Evolutionary conservation across 2,329 filamentous ascomycete species (phyloP), one percentile per base, ranked within the genome.

Genomic region (Plectosphaerella sp.): DNA sequence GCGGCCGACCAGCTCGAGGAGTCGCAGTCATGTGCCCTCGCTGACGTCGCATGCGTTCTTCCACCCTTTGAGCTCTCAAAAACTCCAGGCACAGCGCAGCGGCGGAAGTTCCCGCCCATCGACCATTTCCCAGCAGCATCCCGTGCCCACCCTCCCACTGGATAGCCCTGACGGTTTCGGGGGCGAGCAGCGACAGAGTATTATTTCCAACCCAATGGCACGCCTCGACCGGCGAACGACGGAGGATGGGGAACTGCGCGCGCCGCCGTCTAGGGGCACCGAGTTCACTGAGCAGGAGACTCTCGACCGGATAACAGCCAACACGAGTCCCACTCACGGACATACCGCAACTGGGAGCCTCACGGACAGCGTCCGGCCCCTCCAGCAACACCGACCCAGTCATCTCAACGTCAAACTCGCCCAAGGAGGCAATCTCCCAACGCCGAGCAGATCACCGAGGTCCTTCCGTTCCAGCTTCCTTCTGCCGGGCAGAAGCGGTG

Each of bases 1-100:
- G 48, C 50, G 56, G 8, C 56, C 56, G 12, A 54, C 54, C 67
- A 93, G 86, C 58, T 79, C 89, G 42, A 78, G 87, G 45, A 91
- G 87, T 65, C 83, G 87, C 63, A 94, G 89, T 42, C 94, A 99
- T 75, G 91, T 96, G 18, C 92, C 94, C 1, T 91, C 88, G 2
- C 75, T 99, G 50, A 87, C 91, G 3, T 91, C 91, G 15, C 88
- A 93, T 64, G 93, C 90, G 50, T 97, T 99, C 73, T 96, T 96
- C 66, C 88, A 87, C 20, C 94, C 94, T 39, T 96, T 99, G 91
- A 97, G 92, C 72, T 96, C 93, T 22, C 91, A 96, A 67, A 88
- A 91, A 67, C 76, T 97, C 48, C 93, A 97, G 71, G 91, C 91
- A 51, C 94, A 97, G 70, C 80, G 93, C 67, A 33, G 28, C 28